phyloP scores from a whole-genome alignment of 306 rosid genomes.

The Spatholobus suberectus region DNA sequence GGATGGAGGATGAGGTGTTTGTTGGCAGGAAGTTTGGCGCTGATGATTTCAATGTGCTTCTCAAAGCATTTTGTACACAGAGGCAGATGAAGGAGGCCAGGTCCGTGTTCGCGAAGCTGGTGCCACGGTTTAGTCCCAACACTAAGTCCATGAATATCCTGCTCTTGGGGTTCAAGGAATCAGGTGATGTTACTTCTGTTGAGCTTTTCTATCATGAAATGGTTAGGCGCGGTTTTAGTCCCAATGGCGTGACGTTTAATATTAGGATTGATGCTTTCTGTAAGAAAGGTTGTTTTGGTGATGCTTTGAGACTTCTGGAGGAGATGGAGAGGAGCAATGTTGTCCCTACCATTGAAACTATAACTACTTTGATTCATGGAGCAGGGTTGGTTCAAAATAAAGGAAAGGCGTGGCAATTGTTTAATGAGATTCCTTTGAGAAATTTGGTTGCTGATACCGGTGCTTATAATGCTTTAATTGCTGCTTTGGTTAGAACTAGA shows the following conservation, averaged over 20 bases:
- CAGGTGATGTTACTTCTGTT: slow-evolving; percentile 78
- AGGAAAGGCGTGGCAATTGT: slow-evolving; percentile 65
- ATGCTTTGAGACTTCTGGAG: slow-evolving; percentile 75
- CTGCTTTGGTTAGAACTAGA: slow-evolving; percentile 60
- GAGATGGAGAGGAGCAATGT: slow-evolving; percentile 70
- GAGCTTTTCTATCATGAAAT: slow-evolving; percentile 91
- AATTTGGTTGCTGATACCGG: slow-evolving; percentile 67
- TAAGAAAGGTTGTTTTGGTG: slow-evolving; percentile 75
- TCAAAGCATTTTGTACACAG: slow-evolving; percentile 75
- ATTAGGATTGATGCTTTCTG: slow-evolving; percentile 84
- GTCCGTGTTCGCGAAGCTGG: slow-evolving; percentile 71
- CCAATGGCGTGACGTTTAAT: slow-evolving; percentile 69
- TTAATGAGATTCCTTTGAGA: slow-evolving; percentile 66
- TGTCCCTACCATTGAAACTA: slow-evolving; percentile 60
- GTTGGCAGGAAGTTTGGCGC: slow-evolving; percentile 62
- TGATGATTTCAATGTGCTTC: slow-evolving; percentile 82
- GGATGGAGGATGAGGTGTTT: slow-evolving; percentile 72
- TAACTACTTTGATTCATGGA: slow-evolving; percentile 93
- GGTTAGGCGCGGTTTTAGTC: slow-evolving; percentile 76
- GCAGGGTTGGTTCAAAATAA: slow-evolving; percentile 76
- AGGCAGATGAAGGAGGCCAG: slow-evolving; percentile 92
- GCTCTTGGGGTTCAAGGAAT: slow-evolving; percentile 89
- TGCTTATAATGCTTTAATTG: slow-evolving; percentile 79
- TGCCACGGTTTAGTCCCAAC: slow-evolving; percentile 62
- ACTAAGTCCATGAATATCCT: slow-evolving; percentile 87